Conservation (phyloP, 2,329 filamentous ascomycete genomes). For the Paramyrothecium roridum region DNA sequence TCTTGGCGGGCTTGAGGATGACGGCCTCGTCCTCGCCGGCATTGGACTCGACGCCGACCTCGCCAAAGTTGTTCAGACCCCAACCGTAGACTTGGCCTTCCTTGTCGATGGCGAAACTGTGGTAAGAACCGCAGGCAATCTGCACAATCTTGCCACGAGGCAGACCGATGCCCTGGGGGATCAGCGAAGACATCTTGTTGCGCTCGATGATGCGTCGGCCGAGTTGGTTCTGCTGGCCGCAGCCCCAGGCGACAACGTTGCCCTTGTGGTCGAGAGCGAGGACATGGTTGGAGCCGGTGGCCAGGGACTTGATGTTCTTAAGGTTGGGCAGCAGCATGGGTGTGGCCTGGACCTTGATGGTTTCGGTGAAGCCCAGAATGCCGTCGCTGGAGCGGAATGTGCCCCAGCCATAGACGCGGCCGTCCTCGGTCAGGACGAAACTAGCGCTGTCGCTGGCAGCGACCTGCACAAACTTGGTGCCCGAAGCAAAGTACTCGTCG, state of each 20-base stretch:
- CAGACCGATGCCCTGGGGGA: conserved; percentile 55
- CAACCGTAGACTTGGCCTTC: conserved; percentile 72
- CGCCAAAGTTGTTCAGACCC: conserved; percentile 85
- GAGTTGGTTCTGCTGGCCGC: conserved; percentile 64
- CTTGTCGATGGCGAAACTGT: conserved; percentile 75
- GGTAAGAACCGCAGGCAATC: conserved; percentile 68
- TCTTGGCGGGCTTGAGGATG: conserved; percentile 67
- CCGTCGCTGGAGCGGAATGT: conserved; percentile 69
- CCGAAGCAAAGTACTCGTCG: conserved; percentile 55
- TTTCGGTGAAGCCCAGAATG: conserved; percentile 60
- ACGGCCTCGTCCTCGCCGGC: conserved; percentile 55
- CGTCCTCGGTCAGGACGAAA: conserved; percentile 72
- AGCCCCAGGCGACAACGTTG: conserved; percentile 68
- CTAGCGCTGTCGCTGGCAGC: conserved; percentile 72
- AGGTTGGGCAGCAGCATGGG: conserved; percentile 58
- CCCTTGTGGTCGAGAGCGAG: conserved; percentile 65
- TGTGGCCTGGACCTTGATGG: conserved; percentile 44
- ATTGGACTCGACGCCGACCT: conserved; percentile 65
- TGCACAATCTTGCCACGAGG: conserved; percentile 56
- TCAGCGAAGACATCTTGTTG: conserved; percentile 59
- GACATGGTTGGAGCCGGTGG: conserved; percentile 68
- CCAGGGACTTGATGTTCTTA: conserved; percentile 62
- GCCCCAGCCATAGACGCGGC: conserved; percentile 79
- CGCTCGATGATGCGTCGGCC: conserved; percentile 59
- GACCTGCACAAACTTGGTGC: conserved; percentile 61